Evolutionary conservation across 495 filamentous ascomycete species (phyloP).

Genomic region (Rusavskia elegans): DNA sequence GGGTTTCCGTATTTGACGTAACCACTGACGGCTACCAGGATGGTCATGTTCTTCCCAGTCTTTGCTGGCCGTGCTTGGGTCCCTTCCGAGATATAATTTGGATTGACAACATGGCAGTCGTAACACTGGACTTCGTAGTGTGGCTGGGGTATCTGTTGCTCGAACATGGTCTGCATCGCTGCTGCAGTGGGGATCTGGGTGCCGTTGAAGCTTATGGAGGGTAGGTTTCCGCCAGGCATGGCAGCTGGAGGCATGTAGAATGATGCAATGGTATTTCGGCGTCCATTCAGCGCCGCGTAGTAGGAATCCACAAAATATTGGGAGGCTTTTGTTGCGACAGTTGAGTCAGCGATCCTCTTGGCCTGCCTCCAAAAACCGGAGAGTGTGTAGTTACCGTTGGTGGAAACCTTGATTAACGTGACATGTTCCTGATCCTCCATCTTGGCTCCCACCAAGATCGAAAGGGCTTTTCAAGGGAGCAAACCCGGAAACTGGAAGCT

Average conservation of each 20-base stretch:
- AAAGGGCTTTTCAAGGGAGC: background rate
- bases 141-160: conserved; percentile 42
- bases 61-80: conserved; percentile 20
- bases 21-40: conserved; percentile 52
- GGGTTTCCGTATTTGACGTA: conserved; percentile 44
- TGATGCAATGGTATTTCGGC: conserved; percentile 33
- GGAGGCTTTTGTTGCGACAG: conserved; percentile 21
- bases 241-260: conserved; percentile 38
- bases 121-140: conserved; percentile 50
- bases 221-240: conserved; percentile 22
- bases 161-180: conserved; percentile 43
- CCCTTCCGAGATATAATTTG: conserved; percentile 31
- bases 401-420: background rate
- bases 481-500: background rate
- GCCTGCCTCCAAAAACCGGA: background rate
- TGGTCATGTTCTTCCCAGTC: conserved; percentile 44
- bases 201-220: conserved; percentile 51
- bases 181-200: conserved; percentile 37
- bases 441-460: background rate
- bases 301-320: conserved; percentile 36
- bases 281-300: conserved; percentile 37
- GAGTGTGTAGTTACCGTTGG: background rate
- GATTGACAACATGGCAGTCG: conserved; percentile 63
- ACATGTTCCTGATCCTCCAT: background rate
- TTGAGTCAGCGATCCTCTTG: background rate